A percentile compares a stretch with the other conserved stretches of the same genome.
Conservation (phyloP, 805 yeast genomes). For the Hanseniaspora taiwanica region DNA sequence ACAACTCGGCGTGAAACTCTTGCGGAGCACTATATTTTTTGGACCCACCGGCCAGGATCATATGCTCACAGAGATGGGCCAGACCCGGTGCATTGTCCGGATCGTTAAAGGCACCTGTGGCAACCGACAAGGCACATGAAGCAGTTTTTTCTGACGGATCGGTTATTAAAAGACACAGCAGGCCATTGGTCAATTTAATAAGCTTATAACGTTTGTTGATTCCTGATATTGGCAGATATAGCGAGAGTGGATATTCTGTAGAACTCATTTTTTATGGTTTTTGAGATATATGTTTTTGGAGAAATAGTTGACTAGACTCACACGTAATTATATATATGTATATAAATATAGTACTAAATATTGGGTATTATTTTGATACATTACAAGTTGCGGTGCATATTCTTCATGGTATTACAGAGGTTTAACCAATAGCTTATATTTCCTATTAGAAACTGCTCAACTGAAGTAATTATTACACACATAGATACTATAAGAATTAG, state of each 20-base stretch:
- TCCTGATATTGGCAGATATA: conserved; percentile 25
- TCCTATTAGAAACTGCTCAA: neutral
- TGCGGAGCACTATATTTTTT: conserved; percentile 38
- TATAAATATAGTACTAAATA: no score
- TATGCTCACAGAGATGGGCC: conserved; percentile 85
- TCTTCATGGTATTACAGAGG: no score
- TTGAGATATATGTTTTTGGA: no score
- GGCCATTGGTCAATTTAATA: conserved; percentile 51
- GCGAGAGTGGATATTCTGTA: conserved; percentile 6
- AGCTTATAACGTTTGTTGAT: conserved; percentile 30
- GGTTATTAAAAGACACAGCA: conserved; percentile 54
- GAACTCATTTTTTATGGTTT: neutral
- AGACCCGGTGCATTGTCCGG: conserved; percentile 60
- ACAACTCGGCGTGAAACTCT: conserved; percentile 30
- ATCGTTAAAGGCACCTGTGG: conserved; percentile 72
- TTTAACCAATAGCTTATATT: neutral
- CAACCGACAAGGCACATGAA: conserved; percentile 62
- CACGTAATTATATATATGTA: no score
- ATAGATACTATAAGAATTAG: neutral
- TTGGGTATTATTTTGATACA: no score
- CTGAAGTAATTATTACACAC: neutral
- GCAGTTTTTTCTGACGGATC: conserved; percentile 57
- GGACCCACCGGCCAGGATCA: conserved; percentile 42
- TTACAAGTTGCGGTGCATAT: no score
- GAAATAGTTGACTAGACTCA: no score